Percentiles rank a stretch among this genome's conserved stretches.
These are phyloP conservation scores for Aphanocladium album DNA, from an alignment of 2,329 filamentous ascomycete genomes.

Conservation along the genomic window DNA sequence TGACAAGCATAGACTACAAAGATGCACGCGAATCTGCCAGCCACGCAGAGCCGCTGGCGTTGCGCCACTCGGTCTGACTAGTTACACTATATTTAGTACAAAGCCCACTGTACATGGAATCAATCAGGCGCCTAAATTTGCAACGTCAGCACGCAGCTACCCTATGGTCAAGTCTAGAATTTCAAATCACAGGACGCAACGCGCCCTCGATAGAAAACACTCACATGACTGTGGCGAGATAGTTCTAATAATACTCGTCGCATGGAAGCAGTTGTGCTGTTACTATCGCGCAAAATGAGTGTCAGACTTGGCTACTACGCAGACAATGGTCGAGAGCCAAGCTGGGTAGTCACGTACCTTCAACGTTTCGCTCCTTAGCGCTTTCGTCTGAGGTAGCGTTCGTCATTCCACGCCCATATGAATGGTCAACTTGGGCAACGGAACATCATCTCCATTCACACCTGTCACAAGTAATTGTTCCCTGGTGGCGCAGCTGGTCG, in stretches of 20 bases:
- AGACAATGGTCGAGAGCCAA: no score
- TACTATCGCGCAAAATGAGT: no score
- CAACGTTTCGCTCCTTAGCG: no score
- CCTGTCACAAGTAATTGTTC: background rate
- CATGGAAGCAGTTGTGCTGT: no score
- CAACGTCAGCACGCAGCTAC: background rate
- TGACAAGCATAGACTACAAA: background rate
- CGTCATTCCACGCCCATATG: no score
- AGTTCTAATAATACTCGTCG: no score
- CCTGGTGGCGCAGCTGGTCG: background rate
- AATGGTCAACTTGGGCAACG: background rate
- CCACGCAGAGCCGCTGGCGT: background rate
- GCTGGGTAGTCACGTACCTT: no score
- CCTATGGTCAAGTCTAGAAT: background rate
- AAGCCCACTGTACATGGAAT: background rate
- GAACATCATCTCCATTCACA: background rate
- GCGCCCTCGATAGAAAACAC: background rate
- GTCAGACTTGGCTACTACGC: no score
- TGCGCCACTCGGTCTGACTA: background rate
- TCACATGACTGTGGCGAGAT: no score
- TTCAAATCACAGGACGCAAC: background rate
- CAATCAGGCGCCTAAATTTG: background rate
- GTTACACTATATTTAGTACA: background rate
- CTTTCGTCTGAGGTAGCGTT: no score
- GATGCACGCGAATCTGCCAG: background rate